phyloP scores from a whole-genome alignment of 192 early-diverging fungal species.

The Gaertneriomyces semiglobifer region DNA sequence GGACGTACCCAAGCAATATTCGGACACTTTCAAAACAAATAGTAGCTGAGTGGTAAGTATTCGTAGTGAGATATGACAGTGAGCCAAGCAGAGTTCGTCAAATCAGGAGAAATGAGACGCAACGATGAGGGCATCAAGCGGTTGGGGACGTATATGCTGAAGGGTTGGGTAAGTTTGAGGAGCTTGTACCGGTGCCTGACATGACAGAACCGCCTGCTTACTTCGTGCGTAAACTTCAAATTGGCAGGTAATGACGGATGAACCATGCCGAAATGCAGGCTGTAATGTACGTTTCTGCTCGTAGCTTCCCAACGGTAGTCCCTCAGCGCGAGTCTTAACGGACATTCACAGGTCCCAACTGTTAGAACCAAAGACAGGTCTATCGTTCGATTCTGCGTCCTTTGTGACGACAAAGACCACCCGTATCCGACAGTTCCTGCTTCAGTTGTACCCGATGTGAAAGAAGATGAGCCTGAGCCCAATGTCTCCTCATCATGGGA shows the following conservation, averaged over 20 bases:
- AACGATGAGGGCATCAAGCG: slow-evolving; percentile 14
- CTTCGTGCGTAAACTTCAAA: background rate
- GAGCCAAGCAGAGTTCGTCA: background rate
- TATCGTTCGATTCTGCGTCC: slow-evolving; percentile 16
- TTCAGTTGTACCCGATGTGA: background rate
- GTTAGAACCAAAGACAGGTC: slow-evolving; percentile 23
- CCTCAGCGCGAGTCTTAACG: background rate
- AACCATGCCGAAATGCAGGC: slow-evolving; percentile 13
- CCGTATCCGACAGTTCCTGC: slow-evolving; percentile 12
- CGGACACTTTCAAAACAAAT: no score
- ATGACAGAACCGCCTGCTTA: background rate
- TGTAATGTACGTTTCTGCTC: slow-evolving; percentile 18
- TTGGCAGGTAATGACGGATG: slow-evolving; percentile 23
- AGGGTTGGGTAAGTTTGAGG: slow-evolving; percentile 27
- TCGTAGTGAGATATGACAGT: no score
- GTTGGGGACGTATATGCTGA: slow-evolving; percentile 33
- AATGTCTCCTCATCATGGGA: background rate
- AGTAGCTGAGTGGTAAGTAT: no score
- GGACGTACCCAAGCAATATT: no score
- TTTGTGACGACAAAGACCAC: slow-evolving; percentile 27
- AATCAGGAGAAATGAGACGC: slow-evolving; percentile 6
- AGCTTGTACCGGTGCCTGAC: background rate
- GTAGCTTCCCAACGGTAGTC: background rate
- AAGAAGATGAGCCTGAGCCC: background rate
- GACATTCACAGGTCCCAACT: slow-evolving; percentile 16